Base-by-base conservation (phyloP, 2,329 filamentous ascomycete genomes). In the Ilyonectria mors-panacis region DNA sequence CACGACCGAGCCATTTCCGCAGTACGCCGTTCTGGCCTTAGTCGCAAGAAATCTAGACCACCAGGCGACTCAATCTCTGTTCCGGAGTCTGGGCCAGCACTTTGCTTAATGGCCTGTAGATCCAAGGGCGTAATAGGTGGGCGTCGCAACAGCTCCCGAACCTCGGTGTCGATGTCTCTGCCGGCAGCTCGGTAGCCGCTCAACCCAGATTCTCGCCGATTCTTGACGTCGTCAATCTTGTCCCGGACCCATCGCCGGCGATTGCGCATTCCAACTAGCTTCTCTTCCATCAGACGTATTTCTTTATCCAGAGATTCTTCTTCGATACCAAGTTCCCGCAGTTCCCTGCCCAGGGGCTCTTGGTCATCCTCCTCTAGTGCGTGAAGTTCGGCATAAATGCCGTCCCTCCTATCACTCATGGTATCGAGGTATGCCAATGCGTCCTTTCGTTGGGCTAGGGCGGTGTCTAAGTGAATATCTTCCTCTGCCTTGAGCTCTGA, bases 141-240 rank as follows among this genome's bases (percentile, higher is more conserved):
- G 15, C 85, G 84, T 10, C 81, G 83, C 71, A 94, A 81, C 65
- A 94, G 87, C 4, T 81, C 82, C 6, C 82, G 80, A 6, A 94
- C 84, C 61, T 92, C 88, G 15, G 82, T 83, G 67, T 94, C 91
- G 6, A 93, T 85, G 60, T 93, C 87, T 62, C 84, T 87, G 39
- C 94, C 80, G 4, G 91, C 91, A 1, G 90, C 88, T 21, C 86
- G 88, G 77, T 94, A 94, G 0, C 91, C 91, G 62, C 91, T 93
- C 15, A 94, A 78, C n/a, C 89, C 89, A 2, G 92, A 90, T 76
- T 94, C 92, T 42, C 91, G 84, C 60, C 86, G 85, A 71, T 91
- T 94, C 69, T 86, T 86, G 1, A 89, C 85, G 62, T 91, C 89
- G 7, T 87, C 84, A 51, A 93, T 88, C 73, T 88, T 85, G 3